Percentiles rank a stretch among this genome's conserved stretches.
Evolutionary conservation across 352 stramenopile genomes (phyloP).

Genomic region (Stramenopiles sp.): DNA sequence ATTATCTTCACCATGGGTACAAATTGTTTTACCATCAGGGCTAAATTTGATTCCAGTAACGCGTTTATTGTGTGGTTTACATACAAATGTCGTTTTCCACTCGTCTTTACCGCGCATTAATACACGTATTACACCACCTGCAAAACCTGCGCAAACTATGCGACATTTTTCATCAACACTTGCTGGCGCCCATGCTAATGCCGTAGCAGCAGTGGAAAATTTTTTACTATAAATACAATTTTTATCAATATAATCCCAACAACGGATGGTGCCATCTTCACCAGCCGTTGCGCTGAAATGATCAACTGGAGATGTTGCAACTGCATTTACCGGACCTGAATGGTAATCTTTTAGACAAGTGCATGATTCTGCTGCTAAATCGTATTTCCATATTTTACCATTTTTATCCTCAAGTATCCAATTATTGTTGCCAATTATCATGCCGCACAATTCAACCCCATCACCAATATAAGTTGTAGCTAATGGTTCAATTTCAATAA

Average conservation of each 20-base stretch:
- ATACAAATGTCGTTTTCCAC: slow-evolving; percentile 34
- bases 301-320: slow-evolving; percentile 55
- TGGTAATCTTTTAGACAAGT: slow-evolving; percentile 28
- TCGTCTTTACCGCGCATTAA: slow-evolving; percentile 19
- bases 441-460: slow-evolving; percentile 34
- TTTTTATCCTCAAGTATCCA: slow-evolving; percentile 42
- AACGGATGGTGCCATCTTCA: slow-evolving; percentile 50
- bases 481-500: slow-evolving; percentile 42
- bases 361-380: too few relatives aligned
- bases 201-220: slow-evolving; percentile 27
- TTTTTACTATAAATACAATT: slow-evolving; percentile 24
- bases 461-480: slow-evolving; percentile 32
- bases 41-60: slow-evolving; percentile 47
- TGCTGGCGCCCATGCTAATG: slow-evolving; percentile 44
- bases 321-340: slow-evolving; percentile 34
- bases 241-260: slow-evolving; percentile 58
- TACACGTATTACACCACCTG: slow-evolving; percentile 52
- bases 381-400: too few relatives aligned
- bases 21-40: slow-evolving; percentile 39
- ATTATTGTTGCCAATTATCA: slow-evolving; percentile 27
- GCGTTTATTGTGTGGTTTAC: slow-evolving; percentile 59
- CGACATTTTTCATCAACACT: slow-evolving; percentile 30
- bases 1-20: slow-evolving; percentile 41
- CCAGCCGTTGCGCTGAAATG: slow-evolving; percentile 53
- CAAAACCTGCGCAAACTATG: slow-evolving; percentile 62